phyloP scores from a whole-genome alignment of 1,284 basidiomycete genomes.

The Fomitopsis schrenkii region DNA sequence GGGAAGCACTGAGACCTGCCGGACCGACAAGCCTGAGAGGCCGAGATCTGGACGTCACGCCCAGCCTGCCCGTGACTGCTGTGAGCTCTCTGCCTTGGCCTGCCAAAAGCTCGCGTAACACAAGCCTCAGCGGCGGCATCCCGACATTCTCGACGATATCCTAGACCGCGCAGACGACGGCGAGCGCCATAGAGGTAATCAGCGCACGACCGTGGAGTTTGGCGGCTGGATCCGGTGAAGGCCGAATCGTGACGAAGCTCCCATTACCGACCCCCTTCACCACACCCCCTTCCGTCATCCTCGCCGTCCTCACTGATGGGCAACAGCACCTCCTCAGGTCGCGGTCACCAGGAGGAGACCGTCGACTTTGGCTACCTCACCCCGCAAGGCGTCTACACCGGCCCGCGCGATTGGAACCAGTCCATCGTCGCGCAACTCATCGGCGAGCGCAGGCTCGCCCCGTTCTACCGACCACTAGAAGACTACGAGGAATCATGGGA shows the following conservation, averaged over 20 bases:
- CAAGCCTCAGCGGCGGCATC: not conserved
- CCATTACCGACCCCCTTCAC: constrained; percentile 11
- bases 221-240: constrained; percentile 11
- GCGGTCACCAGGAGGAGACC: constrained; percentile 69
- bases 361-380: constrained; percentile 81
- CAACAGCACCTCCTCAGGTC: constrained; percentile 70
- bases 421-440: constrained; percentile 84
- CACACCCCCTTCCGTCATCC: not conserved
- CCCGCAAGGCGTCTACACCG: constrained; percentile 90
- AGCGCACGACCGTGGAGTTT: not conserved
- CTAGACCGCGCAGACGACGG: not conserved
- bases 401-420: constrained; percentile 88
- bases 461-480: constrained; percentile 94
- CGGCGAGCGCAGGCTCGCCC: constrained; percentile 83
- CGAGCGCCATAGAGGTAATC: not conserved
- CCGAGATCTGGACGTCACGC: not conserved
- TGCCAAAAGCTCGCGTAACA: not conserved
- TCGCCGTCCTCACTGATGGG: constrained; percentile 51
- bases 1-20: not conserved
- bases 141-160: not conserved
- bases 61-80: not conserved
- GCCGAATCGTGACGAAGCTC: constrained; percentile 8
- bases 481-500: constrained; percentile 89
- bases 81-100: not conserved
- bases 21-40: not conserved